These are phyloP conservation scores for Cladosporium sp. DNA, from an alignment of 2,329 filamentous ascomycete species.

Conservation along the genomic window DNA sequence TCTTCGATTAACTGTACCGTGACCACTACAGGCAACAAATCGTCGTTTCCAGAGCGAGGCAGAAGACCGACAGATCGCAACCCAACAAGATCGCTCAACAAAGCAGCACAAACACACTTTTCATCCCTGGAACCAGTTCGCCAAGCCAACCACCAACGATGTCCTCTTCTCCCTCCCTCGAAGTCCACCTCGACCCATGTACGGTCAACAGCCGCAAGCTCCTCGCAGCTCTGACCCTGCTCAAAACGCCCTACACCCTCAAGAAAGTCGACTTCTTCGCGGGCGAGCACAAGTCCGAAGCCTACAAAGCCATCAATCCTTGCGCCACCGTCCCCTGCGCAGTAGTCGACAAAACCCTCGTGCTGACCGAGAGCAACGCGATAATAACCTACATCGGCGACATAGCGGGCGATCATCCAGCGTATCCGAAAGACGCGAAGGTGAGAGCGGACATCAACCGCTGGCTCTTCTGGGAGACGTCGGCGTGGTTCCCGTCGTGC, in stretches of 20 bases:
- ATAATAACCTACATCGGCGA: conserved; percentile 42
- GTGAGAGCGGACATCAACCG: conserved; percentile 37
- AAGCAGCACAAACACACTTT: background rate
- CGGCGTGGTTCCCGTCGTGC: conserved; percentile 38
- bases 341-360: conserved; percentile 27
- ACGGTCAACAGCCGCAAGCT: conserved; percentile 42
- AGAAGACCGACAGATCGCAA: background rate
- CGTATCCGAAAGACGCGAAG: conserved; percentile 39
- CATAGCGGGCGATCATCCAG: conserved; percentile 23
- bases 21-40: too few relatives aligned
- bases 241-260: conserved; percentile 34
- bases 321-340: conserved; percentile 38
- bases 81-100: background rate
- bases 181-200: conserved; percentile 37
- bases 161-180: background rate
- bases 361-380: conserved; percentile 41
- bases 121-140: background rate
- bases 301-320: conserved; percentile 36
- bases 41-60: too few relatives aligned
- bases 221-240: conserved; percentile 36
- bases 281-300: conserved; percentile 36
- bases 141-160: background rate
- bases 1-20: too few relatives aligned
- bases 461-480: conserved; percentile 42
- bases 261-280: conserved; percentile 39